Evolutionary conservation across 371 early-diverging fungal genomes (phyloP).

Genomic region (Rhizopus arrhizus): DNA sequence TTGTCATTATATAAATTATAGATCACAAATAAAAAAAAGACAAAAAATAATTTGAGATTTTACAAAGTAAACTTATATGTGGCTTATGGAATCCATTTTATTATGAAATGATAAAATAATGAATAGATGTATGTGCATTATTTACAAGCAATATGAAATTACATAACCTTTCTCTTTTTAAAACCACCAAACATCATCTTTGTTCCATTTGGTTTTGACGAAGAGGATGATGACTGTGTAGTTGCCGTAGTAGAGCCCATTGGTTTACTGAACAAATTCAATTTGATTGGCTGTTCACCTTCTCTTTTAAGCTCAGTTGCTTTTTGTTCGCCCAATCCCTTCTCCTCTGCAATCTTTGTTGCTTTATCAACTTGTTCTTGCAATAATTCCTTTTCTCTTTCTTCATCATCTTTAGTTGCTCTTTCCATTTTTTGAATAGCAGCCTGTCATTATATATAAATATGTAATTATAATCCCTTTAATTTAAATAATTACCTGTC

Average conservation of each 20-base stretch:
- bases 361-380: constrained; percentile 85
- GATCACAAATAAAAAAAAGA: not conserved
- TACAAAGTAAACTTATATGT: not conserved
- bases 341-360: constrained; percentile 50
- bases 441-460: constrained; percentile 38
- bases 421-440: constrained; percentile 85
- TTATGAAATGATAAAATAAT: no score
- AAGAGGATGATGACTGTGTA: constrained; percentile 9
- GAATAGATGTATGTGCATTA: no score
- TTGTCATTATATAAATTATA: constrained; percentile 45
- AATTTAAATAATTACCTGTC: constrained; percentile 24
- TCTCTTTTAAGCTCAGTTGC: constrained; percentile 72
- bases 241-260: not conserved
- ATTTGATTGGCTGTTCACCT: constrained; percentile 41
- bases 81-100: no score
- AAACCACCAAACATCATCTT: constrained; percentile 50
- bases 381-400: constrained; percentile 75
- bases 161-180: constrained; percentile 27
- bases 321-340: constrained; percentile 37
- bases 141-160: not conserved
- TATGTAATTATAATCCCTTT: no score
- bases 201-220: constrained; percentile 19
- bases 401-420: constrained; percentile 80
- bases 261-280: constrained; percentile 39
- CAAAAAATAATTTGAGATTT: constrained; percentile 5